Evolutionary conservation across 345 rosid species (phyloP).

Genomic region (Cardamine chenopodiifolia): DNA sequence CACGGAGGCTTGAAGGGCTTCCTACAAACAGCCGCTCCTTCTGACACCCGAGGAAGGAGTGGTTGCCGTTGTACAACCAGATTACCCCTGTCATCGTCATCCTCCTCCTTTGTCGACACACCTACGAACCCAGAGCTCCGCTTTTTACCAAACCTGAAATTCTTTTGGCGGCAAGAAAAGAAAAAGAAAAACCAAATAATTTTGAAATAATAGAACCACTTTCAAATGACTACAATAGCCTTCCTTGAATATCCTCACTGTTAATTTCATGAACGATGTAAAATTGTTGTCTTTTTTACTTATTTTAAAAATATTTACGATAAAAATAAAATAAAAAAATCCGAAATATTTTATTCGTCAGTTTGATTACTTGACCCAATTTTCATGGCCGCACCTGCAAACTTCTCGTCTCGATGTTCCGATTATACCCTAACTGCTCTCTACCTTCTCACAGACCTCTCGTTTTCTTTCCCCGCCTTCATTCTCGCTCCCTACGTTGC

Average conservation of each 20-base stretch:
- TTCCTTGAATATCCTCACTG: neutral
- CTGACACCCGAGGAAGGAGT: constrained; percentile 78
- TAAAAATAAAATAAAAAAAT: neutral
- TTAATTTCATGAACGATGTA: constrained; percentile 8
- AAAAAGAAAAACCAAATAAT: constrained; percentile 6
- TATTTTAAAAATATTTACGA: neutral
- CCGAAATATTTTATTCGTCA: constrained; percentile 19
- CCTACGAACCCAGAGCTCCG: constrained; percentile 33
- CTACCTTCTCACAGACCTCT: constrained; percentile 50
- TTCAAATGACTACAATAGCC: neutral
- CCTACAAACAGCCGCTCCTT: constrained; percentile 90
- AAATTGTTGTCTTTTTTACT: neutral
- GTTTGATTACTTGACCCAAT: constrained; percentile 26
- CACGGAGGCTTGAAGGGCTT: constrained; percentile 94
- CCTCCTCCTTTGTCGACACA: constrained; percentile 49
- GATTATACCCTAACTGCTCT: constrained; percentile 55
- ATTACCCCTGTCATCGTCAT: constrained; percentile 70
- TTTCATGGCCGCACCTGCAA: constrained; percentile 44
- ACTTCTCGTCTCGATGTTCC: constrained; percentile 54
- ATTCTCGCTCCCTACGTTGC: constrained; percentile 61
- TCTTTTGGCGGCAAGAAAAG: constrained; percentile 43
- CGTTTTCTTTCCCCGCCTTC: constrained; percentile 38
- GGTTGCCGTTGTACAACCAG: constrained; percentile 81
- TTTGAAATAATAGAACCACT: neutral
- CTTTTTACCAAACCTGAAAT: constrained; percentile 15